Percentiles rank a stretch among this genome's conserved stretches.
These are phyloP conservation scores for Gastrodia elata DNA, from an alignment of 106 monocot genomes.

Conservation along the genomic window DNA sequence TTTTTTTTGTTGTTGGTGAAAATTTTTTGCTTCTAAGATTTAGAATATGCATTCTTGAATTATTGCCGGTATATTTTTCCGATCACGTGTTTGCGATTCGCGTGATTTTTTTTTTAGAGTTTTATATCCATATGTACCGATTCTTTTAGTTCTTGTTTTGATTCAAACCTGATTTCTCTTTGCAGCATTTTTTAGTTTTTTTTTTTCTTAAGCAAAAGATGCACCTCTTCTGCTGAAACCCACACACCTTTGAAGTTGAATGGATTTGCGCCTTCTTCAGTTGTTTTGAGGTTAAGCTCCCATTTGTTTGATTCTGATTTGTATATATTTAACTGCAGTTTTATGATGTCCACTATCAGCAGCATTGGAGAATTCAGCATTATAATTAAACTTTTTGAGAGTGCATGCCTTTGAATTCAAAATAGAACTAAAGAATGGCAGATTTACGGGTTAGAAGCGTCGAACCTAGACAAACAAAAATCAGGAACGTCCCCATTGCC, in stretches of 20 bases:
- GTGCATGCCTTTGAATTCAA: neutral
- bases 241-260: neutral
- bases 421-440: slow-evolving; percentile 21
- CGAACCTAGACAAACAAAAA: slow-evolving; percentile 53
- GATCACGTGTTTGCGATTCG: neutral
- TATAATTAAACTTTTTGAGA: neutral
- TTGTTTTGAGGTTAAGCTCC: neutral
- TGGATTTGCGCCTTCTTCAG: neutral
- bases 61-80: neutral
- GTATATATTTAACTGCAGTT: slow-evolving; percentile 9
- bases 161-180: neutral
- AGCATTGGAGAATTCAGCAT: neutral
- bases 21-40: neutral
- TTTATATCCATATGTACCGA: neutral
- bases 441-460: slow-evolving; percentile 50
- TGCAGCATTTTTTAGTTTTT: neutral
- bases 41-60: neutral
- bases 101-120: neutral
- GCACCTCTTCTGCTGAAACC: neutral
- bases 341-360: neutral
- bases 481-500: slow-evolving; percentile 91
- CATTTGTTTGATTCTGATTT: slow-evolving; percentile 6
- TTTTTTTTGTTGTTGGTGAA: neutral
- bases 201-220: neutral
- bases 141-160: neutral